phyloP scores from a whole-genome alignment of 2,329 filamentous ascomycete species.

The Didymella segeticola region DNA sequence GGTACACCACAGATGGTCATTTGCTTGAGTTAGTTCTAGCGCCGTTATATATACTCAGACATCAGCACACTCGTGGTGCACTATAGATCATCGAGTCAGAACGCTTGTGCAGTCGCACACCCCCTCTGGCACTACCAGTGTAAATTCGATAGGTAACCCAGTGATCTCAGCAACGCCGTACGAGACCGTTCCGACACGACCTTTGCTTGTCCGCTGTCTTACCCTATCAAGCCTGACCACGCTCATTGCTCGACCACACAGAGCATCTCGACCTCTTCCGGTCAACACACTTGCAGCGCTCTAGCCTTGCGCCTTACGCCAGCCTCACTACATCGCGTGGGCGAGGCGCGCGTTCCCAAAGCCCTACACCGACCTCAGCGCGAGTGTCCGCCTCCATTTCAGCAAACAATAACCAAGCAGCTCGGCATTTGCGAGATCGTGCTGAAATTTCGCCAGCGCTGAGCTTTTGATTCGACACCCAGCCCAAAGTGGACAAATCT shows the following conservation, averaged over 20 bases:
- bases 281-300: not conserved
- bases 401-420: not conserved
- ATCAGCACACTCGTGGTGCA: not conserved
- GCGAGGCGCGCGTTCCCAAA: not conserved
- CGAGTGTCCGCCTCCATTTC: not conserved
- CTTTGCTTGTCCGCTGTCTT: not conserved
- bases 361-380: not conserved
- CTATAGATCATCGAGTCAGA: not conserved
- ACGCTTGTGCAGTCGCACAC: not conserved
- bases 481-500: conserved; percentile 5
- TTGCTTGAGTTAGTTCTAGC: not conserved
- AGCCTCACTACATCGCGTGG: conserved; percentile 1
- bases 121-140: not conserved
- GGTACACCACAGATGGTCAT: not conserved
- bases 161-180: conserved; percentile 5
- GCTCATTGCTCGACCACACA: not conserved
- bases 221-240: not conserved
- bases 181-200: not conserved
- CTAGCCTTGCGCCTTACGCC: conserved; percentile 7
- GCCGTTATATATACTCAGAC: conserved; percentile 11
- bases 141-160: not conserved
- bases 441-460: not conserved
- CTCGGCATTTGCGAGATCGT: conserved; percentile 2
- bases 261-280: conserved; percentile 1
- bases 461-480: conserved; percentile 7